Conservation (phyloP, 352 stramenopile genomes). For the Globisporangium okanoganense region DNA sequence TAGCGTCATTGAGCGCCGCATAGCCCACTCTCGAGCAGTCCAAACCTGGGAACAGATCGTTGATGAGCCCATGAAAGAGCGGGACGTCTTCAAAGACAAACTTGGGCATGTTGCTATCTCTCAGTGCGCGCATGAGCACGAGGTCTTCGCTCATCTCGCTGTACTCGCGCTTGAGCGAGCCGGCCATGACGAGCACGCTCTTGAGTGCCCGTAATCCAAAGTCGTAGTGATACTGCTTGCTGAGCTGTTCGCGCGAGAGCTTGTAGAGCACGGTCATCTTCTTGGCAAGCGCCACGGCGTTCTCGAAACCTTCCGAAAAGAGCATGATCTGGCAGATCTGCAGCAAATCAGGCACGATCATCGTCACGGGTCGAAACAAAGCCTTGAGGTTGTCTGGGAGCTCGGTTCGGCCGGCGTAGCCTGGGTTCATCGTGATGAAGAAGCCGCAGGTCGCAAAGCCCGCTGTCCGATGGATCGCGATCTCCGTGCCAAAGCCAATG, state of each 20-base stretch:
- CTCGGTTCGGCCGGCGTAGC: conserved; percentile 90
- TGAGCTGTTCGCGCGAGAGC: conserved; percentile 92
- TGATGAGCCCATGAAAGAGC: conserved; percentile 93
- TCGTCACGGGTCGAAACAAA: conserved; percentile 91
- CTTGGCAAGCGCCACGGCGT: conserved; percentile 85
- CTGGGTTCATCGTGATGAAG: conserved; percentile 96
- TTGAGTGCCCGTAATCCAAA: conserved; percentile 93
- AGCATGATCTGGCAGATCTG: conserved; percentile 95
- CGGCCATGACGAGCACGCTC: conserved; percentile 93
- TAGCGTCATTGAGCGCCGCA: conserved; percentile 84
- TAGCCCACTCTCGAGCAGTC: conserved; percentile 93
- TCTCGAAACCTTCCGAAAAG: conserved; percentile 92
- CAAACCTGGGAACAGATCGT: conserved; percentile 93
- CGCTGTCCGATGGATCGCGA: conserved; percentile 88
- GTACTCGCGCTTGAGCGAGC: conserved; percentile 91
- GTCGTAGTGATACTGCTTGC: conserved; percentile 96
- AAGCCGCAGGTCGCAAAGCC: conserved; percentile 93
- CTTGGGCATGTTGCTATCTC: conserved; percentile 96
- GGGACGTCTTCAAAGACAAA: conserved; percentile 96
- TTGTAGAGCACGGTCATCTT: conserved; percentile 96
- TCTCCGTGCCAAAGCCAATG: conserved; percentile 90
- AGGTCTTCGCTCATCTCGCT: conserved; percentile 92
- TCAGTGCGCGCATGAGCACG: conserved; percentile 93
- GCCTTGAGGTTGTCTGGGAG: conserved; percentile 92
- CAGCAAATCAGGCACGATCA: conserved; percentile 91